Evolutionary conservation across 1,139 yeast genomes (phyloP), one percentile per base, ranked within the genome.

Genomic region (Geotrichum armillariae): DNA sequence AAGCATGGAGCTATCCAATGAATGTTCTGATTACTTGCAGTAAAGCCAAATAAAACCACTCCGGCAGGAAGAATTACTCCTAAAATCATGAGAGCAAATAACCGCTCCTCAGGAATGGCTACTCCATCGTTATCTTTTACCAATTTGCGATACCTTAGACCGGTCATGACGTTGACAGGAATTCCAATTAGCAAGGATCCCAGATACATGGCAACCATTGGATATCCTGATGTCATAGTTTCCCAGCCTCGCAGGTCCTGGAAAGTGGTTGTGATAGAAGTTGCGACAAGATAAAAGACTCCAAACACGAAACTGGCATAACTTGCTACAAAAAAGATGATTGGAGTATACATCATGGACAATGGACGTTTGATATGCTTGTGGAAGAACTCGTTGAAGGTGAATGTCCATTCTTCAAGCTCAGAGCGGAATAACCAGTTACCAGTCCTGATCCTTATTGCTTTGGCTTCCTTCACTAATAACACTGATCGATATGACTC

Each of bases 31-130:
- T 74, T 73, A 21, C 78, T 73, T 37, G 66, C 57, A 0, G 93
- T 80, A 93, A 95, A 87, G 2, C 87, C 94, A 61, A 86, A 77
- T 66, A 89, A 77, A 69, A 87, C 83, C 41, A 86, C 72, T 0
- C 93, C 86, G 12, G 77, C 71, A 0, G 95, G 94, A 63, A 85
- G 70, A 37, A 70, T 56, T 73, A 74, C 71, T 4, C 70, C 71
- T 22, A 61, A 50, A 21, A 61, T 50, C 70, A 78, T 75, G 63
- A 83, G 73, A 8, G 79, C 69, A 11, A 79, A 79, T 38, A 85
- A 66, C 52, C 87, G 75, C 51, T 75, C 76, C 59, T 85, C 93
- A 0, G 93, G 89, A 11, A 68, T 61, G 0, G 79, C 70, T 22
- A 62, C 61, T 18, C 79, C 76, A 31, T 69, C 70, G 27, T 63